These are phyloP conservation scores for Penicillium tannophilum DNA, from an alignment of 495 filamentous ascomycete genomes.

Conservation along the genomic window DNA sequence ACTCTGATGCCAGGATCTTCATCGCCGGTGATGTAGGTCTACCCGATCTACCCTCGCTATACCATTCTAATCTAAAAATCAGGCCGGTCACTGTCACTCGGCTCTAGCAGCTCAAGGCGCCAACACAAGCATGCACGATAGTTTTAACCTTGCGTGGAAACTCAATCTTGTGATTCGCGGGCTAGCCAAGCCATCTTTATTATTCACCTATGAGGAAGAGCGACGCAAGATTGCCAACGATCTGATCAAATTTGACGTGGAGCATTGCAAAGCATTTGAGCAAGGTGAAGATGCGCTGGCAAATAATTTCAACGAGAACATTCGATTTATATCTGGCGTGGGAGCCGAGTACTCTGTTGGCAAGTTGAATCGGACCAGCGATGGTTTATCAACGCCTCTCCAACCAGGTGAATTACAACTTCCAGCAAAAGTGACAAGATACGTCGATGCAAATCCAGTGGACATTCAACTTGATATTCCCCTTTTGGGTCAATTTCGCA, in stretches of 20 bases:
- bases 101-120: slow-evolving; percentile 90
- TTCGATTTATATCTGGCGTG: slow-evolving; percentile 67
- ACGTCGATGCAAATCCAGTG: slow-evolving; percentile 70
- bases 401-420: slow-evolving; percentile 61
- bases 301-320: slow-evolving; percentile 65
- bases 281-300: slow-evolving; percentile 59
- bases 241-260: slow-evolving; percentile 69
- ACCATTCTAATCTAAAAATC: background rate
- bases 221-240: slow-evolving; percentile 72
- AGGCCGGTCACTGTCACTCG: slow-evolving; percentile 71
- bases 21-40: slow-evolving; percentile 72
- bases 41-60: background rate
- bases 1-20: slow-evolving; percentile 67
- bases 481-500: slow-evolving; percentile 66
- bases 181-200: slow-evolving; percentile 55
- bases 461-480: slow-evolving; percentile 75
- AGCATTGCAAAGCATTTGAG: slow-evolving; percentile 59
- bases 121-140: slow-evolving; percentile 83
- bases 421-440: slow-evolving; percentile 65
- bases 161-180: slow-evolving; percentile 69
- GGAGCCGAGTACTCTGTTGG: slow-evolving; percentile 64
- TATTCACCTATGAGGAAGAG: slow-evolving; percentile 76
- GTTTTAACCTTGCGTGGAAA: slow-evolving; percentile 83
- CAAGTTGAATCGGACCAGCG: slow-evolving; percentile 50
- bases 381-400: slow-evolving; percentile 20